A percentile compares a stretch with the other conserved stretches of the same genome.
Conservation (phyloP, 2,329 filamentous ascomycete species). For the Cadophora sp. region DNA sequence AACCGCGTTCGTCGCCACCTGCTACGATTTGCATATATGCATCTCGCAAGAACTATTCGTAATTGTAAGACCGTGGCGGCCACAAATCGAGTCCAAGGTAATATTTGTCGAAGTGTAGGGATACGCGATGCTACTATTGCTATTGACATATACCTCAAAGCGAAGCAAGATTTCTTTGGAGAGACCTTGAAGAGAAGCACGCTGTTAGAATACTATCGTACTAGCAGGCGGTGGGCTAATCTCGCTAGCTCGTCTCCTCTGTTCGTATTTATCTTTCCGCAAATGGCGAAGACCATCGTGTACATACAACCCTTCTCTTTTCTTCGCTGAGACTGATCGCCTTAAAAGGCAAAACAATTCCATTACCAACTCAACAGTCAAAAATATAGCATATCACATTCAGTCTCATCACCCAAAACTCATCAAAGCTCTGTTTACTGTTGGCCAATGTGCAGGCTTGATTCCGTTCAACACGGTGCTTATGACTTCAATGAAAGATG, state of each 20-base stretch:
- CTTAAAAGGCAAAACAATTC: too few relatives aligned
- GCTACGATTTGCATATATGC: neutral
- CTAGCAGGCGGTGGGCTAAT: conserved; percentile 17
- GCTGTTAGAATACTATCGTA: conserved; percentile 11
- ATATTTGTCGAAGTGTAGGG: neutral
- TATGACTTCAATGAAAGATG: conserved; percentile 9
- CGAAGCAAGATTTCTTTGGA: conserved; percentile 8
- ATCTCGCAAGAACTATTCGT: neutral
- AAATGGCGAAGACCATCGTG: conserved; percentile 16
- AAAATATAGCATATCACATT: too few relatives aligned
- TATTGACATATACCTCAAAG: neutral
- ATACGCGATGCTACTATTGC: neutral
- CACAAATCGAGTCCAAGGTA: neutral
- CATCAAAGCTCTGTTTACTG: conserved; percentile 12
- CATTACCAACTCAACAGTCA: too few relatives aligned
- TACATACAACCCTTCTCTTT: conserved; percentile 9
- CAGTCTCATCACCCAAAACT: conserved; percentile 12
- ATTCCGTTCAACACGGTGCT: neutral
- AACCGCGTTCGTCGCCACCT: neutral
- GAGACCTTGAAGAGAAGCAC: conserved; percentile 8
- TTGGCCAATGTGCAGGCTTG: conserved; percentile 16
- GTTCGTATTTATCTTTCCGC: too few relatives aligned
- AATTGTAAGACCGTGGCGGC: neutral
- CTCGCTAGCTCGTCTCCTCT: conserved; percentile 13
- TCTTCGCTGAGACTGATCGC: conserved; percentile 17